Percentiles rank a stretch among this genome's conserved stretches.
These are phyloP conservation scores for cucumber (Cucumis sativus) DNA, from an alignment of 306 rosid species.

Conservation along the genomic window Cucumber_9930_V3 NC_026661.2:20051001-20051500, in stretches of 20 bases:
- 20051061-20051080: not conserved
- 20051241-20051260: not conserved
- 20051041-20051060: no score
- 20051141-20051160: not conserved
- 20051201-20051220: not conserved
- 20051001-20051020: slow-evolving; percentile 21
- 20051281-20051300: not conserved
- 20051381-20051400: not conserved
- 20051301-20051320: not conserved
- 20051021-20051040: slow-evolving; percentile 15
- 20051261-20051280: not conserved
- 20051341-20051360: not conserved
- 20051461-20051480: not conserved
- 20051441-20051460: not conserved
- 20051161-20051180: not conserved
- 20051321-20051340: not conserved
- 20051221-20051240: not conserved
- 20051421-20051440: not conserved
- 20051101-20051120: not conserved
- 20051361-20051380: not conserved
- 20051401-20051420: not conserved
- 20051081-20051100: not conserved
- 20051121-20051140: not conserved
- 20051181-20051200: not conserved
- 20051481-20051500: not conserved